Base-by-base conservation (phyloP, 2,329 filamentous ascomycete genomes). In the Aspergillus calidoustus region DNA sequence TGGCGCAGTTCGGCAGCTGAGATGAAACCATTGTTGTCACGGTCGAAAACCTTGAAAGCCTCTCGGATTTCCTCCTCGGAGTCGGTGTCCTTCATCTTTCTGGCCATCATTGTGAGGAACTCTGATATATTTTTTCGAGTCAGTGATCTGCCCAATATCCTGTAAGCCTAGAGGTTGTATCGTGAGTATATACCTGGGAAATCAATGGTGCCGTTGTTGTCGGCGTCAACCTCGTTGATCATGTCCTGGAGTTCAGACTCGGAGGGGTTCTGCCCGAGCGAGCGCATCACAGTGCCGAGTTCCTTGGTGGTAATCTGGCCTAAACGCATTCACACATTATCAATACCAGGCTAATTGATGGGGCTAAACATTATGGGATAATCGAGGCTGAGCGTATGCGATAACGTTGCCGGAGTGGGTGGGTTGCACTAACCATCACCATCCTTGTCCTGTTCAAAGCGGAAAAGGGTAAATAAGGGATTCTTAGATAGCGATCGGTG, bases 21-120 rank as follows among this genome's bases (percentile, higher is more conserved):
- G 79, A 95, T 95, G 81, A 93, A 95, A 59, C 91, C 91, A 80
- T 95, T 95, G 84, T 94, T 95, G 75, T 95, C 91, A 72, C 91
- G 91, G 77, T 95, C 91, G 73, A 95, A 95, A 58, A 91, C 90
- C 85, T 93, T 93, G 87, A 94, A 94, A 15, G 91, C 91, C 79
- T 94, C 91, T 72, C 91, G 88, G 71, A 95, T 95, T 79, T 95
- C 91, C 81, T 95, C 91, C 81, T 95, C 91, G 53, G 91, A 94
- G 76, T 95, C 91, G 70, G 91, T 95, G 74, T 94, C 91, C 85
- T 94, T 94, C 91, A 95, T 95, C 83, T 95, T 95, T 75, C 91
- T 88, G 63, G 91, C 91, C 91, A 95, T 95, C 91, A 95, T 95
- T 67, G 91, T 95, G 64, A 95, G 84, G 81, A 95, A 95, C 77